Evolutionary conservation across 805 yeast species (phyloP), one percentile per base, ranked within the genome.

Genomic region (Metschnikowia orientalis): DNA sequence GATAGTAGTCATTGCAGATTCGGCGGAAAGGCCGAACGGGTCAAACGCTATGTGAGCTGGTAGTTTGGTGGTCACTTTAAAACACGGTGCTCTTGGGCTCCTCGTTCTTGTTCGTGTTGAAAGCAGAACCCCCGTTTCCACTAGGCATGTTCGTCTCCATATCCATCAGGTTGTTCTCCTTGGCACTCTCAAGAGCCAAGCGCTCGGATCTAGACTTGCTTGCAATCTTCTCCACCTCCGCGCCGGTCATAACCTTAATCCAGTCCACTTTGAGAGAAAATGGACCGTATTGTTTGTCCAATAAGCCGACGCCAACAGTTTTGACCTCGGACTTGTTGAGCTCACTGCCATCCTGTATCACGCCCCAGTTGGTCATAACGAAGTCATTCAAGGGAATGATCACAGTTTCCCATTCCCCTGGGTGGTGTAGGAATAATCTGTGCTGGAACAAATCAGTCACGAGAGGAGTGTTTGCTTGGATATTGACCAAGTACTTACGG

Each of bases 281-380:
- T 2, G 89, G 87, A 0, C 95, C 95, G 45, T 76, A 79, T 53
- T 77, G 81, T 35, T 79, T 73, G 54, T 86, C 95, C 30, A 82
- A 68, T 26, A 85, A 70, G 6, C 95, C 92, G 20, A 85, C 59
- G 2, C 95, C 95, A 12, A 85, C 63, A 4, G 89, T 79, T 47
- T 78, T 77, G 32, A 85, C 75, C 42, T 75, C 74, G 13, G 73
- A 65, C 47, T 73, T 75, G 53, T 84, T 81, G 54, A 85, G 62
- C 42, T 63, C 70, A 35, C 61, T 54, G n/a, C 69, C 70, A 38
- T 65, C 70, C 50, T 66, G 71, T 32, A 67, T 67, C 3, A 63
- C 69, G n/a, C 95, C 95, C 69, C 83, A 77, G 54, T 83, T 84
- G 14, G 95, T 86, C 57, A 85, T 68, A 32, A 86, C 88, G 57